Evolutionary conservation across 805 yeast genomes (phyloP).

Genomic region (Cyberlindnera xylosilytica): DNA sequence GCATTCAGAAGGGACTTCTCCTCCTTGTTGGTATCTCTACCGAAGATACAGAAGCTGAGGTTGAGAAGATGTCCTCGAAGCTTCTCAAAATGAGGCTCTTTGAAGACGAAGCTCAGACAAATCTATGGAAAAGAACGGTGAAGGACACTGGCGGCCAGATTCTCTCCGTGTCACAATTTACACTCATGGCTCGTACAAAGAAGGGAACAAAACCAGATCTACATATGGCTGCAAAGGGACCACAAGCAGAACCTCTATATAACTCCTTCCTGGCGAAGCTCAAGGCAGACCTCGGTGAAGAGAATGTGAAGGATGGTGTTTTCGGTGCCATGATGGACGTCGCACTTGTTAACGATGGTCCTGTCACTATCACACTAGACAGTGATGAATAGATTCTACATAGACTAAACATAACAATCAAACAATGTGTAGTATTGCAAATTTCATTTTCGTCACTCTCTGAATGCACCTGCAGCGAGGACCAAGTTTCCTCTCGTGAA

Average conservation of each 20-base stretch:
- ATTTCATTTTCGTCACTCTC: slow-evolving; percentile 15
- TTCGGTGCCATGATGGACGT: slow-evolving; percentile 99
- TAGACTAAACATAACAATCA: too few relatives aligned
- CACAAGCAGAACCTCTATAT: slow-evolving; percentile 40
- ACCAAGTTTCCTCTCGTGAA: slow-evolving; percentile 90
- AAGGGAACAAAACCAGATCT: slow-evolving; percentile 96
- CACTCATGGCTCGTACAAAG: slow-evolving; percentile 77
- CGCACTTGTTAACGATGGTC: slow-evolving; percentile 84
- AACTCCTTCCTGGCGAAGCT: slow-evolving; percentile 49
- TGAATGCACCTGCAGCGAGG: slow-evolving; percentile 88
- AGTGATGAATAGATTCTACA: too few relatives aligned
- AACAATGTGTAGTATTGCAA: background rate
- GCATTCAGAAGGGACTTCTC: slow-evolving; percentile 71
- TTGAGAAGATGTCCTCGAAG: slow-evolving; percentile 63
- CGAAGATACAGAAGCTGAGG: slow-evolving; percentile 74
- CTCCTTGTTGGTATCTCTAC: slow-evolving; percentile 81
- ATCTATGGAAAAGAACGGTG: slow-evolving; percentile 74
- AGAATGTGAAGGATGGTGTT: slow-evolving; percentile 76
- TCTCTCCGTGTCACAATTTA: slow-evolving; percentile 88
- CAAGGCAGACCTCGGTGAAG: slow-evolving; percentile 51
- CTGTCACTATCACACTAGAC: slow-evolving; percentile 83
- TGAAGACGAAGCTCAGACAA: slow-evolving; percentile 60
- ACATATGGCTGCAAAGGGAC: slow-evolving; percentile 86
- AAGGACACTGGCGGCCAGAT: slow-evolving; percentile 66
- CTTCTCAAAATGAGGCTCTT: slow-evolving; percentile 65